Evolutionary conservation across 2,329 filamentous ascomycete genomes (phyloP).

Genomic region (Sarocladium kiliense): DNA sequence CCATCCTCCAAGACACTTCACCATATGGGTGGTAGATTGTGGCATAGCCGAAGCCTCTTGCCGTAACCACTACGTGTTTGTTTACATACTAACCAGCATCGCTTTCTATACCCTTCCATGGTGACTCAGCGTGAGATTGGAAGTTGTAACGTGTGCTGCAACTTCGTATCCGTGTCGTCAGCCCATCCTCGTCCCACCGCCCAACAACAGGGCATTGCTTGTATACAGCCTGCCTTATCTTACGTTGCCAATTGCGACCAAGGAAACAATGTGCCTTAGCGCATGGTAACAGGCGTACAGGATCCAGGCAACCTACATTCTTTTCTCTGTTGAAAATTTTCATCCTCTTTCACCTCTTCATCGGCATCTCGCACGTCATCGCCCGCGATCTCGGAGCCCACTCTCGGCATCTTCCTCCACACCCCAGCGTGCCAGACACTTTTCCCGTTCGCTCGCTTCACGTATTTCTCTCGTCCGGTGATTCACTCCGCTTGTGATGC

Average conservation of each 20-base stretch:
- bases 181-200: constrained; percentile 2
- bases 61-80: too few relatives aligned
- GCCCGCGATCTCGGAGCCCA: neutral
- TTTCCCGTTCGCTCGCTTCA: too few relatives aligned
- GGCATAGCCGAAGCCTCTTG: too few relatives aligned
- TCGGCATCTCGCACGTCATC: constrained; percentile 8
- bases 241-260: too few relatives aligned
- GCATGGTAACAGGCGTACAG: neutral
- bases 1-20: too few relatives aligned
- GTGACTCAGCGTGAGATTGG: too few relatives aligned
- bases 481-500: too few relatives aligned
- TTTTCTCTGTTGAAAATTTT: constrained; percentile 5
- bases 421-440: neutral
- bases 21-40: too few relatives aligned
- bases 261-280: too few relatives aligned
- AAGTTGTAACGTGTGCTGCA: neutral
- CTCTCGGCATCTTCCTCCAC: constrained; percentile 3
- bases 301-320: neutral
- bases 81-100: too few relatives aligned
- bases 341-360: neutral
- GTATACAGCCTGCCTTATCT: neutral
- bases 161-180: constrained; percentile 4
- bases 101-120: too few relatives aligned
- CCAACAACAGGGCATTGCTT: neutral
- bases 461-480: neutral